Conservation (phyloP, 331 rosid species). For the Malus hybrid region DNA sequence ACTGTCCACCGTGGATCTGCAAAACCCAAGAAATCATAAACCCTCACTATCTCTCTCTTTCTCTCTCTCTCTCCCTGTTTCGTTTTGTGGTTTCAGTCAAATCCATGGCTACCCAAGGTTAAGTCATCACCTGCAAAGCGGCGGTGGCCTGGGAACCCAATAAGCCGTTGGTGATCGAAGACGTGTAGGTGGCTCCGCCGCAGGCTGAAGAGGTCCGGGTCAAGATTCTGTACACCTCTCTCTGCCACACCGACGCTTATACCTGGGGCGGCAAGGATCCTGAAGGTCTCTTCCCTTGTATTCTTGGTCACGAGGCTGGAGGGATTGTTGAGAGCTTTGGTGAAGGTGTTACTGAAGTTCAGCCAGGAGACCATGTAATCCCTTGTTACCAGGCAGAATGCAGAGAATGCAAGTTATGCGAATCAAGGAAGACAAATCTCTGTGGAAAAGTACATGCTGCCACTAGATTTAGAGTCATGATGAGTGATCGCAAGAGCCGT, state of each 20-base stretch:
- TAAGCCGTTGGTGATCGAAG: slow-evolving; percentile 73
- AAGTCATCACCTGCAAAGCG: slow-evolving; percentile 96
- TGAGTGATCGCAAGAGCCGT: slow-evolving; percentile 69
- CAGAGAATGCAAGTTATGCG: slow-evolving; percentile 88
- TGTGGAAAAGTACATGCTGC: slow-evolving; percentile 90
- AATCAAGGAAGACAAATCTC: slow-evolving; percentile 92
- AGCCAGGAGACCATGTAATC: slow-evolving; percentile 86
- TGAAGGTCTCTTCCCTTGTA: slow-evolving; percentile 93
- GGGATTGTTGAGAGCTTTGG: slow-evolving; percentile 96
- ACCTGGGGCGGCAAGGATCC: slow-evolving; percentile 99
- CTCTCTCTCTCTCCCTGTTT: background rate
- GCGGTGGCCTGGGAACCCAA: slow-evolving; percentile 99
- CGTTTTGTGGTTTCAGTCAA: background rate
- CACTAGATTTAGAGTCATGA: slow-evolving; percentile 86
- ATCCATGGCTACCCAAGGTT: slow-evolving; percentile 83
- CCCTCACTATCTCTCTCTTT: background rate
- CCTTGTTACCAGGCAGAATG: slow-evolving; percentile 98
- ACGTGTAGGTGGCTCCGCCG: slow-evolving; percentile 90
- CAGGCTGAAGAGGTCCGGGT: slow-evolving; percentile 80
- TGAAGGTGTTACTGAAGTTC: slow-evolving; percentile 84
- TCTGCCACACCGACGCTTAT: slow-evolving; percentile 89
- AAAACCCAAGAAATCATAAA: no score
- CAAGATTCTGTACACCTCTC: slow-evolving; percentile 76
- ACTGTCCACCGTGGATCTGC: no score
- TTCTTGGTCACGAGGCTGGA: slow-evolving; percentile 93